Conservation (phyloP, 1,284 basidiomycete species). For the Pascua guehoae region DNA sequence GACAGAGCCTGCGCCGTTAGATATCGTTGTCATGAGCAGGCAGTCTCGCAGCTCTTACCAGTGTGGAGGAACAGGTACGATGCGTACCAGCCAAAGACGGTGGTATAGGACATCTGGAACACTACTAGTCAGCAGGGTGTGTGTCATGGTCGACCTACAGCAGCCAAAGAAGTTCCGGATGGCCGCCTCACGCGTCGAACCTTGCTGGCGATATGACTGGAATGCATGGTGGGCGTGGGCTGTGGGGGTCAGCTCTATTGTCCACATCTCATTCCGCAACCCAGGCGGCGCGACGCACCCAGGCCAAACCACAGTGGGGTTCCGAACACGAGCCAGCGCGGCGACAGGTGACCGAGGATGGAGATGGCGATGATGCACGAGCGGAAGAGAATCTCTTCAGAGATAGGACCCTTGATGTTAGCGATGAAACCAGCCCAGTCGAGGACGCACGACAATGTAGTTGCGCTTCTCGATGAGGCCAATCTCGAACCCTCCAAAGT, state of each 20-base stretch:
- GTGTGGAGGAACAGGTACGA: conserved; percentile 81
- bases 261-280: background rate
- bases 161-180: conserved; percentile 59
- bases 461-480: conserved; percentile 59
- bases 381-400: conserved; percentile 90
- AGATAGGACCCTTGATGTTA: conserved; percentile 69
- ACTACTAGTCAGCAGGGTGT: conserved; percentile 52
- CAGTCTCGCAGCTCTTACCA: conserved; percentile 49
- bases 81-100: conserved; percentile 84
- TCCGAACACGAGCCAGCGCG: conserved; percentile 64
- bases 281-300: conserved; percentile 54
- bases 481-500: conserved; percentile 9
- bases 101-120: conserved; percentile 84
- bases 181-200: conserved; percentile 61
- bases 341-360: conserved; percentile 61
- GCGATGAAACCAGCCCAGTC: background rate
- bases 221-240: conserved; percentile 90
- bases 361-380: conserved; percentile 75
- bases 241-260: conserved; percentile 36
- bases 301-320: conserved; percentile 84
- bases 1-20: conserved; percentile 37
- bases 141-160: conserved; percentile 54
- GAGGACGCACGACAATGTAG: conserved; percentile 67
- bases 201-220: conserved; percentile 71
- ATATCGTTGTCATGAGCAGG: background rate